Evolutionary conservation across 768 basidiomycete genomes (phyloP).

Genomic region (Leucocoprinus sp.): DNA sequence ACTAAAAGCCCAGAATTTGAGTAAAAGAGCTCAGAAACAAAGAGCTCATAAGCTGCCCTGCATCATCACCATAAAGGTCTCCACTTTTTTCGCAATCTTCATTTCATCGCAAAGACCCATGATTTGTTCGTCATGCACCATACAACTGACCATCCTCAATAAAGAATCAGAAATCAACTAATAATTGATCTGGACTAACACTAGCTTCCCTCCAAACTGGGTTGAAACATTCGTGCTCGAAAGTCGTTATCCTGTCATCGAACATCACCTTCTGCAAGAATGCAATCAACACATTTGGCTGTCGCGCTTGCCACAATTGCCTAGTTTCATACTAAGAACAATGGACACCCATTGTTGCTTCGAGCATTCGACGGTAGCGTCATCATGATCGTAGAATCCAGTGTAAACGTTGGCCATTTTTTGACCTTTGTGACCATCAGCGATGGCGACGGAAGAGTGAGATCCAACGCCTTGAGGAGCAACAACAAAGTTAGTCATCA

Average conservation of each 20-base stretch:
- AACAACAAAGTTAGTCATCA: constrained; percentile 96
- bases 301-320: no score
- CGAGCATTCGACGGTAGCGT: no score
- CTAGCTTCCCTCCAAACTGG: constrained; percentile 93
- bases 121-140: no score
- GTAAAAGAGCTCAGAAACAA: constrained; percentile 13
- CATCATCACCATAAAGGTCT: constrained; percentile 99
- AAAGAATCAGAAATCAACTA: constrained; percentile 91
- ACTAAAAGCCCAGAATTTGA: constrained; percentile 99
- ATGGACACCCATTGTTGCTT: no score
- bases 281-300: no score
- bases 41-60: constrained; percentile 64
- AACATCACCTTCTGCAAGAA: no score
- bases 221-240: constrained; percentile 99
- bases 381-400: no score
- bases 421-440: constrained; percentile 97
- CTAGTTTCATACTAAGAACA: no score
- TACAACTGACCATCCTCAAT: no score
- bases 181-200: constrained; percentile 90
- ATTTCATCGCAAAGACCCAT: no score
- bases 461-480: constrained; percentile 78
- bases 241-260: no score
- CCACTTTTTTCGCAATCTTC: no score
- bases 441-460: constrained; percentile 96
- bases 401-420: constrained; percentile 99